These are phyloP conservation scores for Venturia pyrina DNA, from an alignment of 2,329 filamentous ascomycete genomes.

Conservation along the genomic window DNA sequence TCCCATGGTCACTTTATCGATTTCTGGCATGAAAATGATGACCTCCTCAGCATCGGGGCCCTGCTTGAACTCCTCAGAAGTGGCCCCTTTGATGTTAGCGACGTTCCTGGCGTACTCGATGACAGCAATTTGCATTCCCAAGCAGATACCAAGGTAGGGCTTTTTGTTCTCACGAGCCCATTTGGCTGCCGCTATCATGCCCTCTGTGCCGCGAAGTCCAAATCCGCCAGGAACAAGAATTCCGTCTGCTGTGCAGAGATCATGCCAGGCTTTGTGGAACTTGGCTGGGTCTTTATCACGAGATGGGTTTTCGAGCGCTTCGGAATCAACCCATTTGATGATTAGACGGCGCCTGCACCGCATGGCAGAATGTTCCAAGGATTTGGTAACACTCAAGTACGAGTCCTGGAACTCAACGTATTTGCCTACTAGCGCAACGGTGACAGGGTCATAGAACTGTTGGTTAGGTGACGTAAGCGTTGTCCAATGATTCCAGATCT, in stretches of 20 bases:
- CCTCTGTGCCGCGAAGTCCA: constrained; percentile 70
- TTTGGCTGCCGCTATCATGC: constrained; percentile 80
- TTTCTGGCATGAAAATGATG: constrained; percentile 89
- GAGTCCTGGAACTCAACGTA: constrained; percentile 78
- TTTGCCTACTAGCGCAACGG: constrained; percentile 85
- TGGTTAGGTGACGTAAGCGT: constrained; percentile 56
- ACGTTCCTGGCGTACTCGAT: constrained; percentile 78
- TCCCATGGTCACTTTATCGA: constrained; percentile 64
- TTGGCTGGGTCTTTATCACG: constrained; percentile 54
- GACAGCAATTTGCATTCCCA: constrained; percentile 88
- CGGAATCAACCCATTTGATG: constrained; percentile 74
- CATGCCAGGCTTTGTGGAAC: constrained; percentile 80
- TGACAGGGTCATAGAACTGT: constrained; percentile 55
- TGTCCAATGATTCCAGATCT: constrained; percentile 74
- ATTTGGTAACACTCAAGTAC: constrained; percentile 76
- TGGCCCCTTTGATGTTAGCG: constrained; percentile 50
- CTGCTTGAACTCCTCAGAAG: constrained; percentile 46
- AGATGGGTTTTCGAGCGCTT: constrained; percentile 64
- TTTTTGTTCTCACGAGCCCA: constrained; percentile 76
- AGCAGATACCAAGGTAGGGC: constrained; percentile 81
- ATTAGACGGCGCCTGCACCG: constrained; percentile 69
- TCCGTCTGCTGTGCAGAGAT: constrained; percentile 59
- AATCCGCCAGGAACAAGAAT: constrained; percentile 70
- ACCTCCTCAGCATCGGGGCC: constrained; percentile 50
- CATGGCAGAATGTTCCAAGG: constrained; percentile 88